phyloP scores from a whole-genome alignment of 2,329 filamentous ascomycete genomes.

The Aspergillus ochraceoroseus region DNA sequence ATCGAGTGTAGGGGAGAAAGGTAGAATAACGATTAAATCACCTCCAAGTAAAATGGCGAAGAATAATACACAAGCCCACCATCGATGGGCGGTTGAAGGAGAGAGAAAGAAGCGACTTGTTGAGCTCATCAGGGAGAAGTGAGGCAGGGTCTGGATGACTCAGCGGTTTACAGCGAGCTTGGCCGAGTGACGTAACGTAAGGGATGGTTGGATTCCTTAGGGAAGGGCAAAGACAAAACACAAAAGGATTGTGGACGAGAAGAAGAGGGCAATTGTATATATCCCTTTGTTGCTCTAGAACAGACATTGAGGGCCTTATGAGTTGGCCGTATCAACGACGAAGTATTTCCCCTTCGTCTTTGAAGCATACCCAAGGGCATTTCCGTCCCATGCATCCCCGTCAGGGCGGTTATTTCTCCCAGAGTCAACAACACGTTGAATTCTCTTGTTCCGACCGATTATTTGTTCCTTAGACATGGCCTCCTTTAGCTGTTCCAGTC shows the following conservation, averaged over 20 bases:
- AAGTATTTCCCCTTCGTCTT: constrained; percentile 69
- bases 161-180: constrained; percentile 13
- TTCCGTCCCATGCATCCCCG: constrained; percentile 59
- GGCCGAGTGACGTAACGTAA: constrained; percentile 3
- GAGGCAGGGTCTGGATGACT: constrained; percentile 16
- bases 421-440: constrained; percentile 39
- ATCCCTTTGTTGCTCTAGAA: no score
- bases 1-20: constrained; percentile 16
- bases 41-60: neutral
- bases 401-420: constrained; percentile 36
- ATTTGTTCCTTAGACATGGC: constrained; percentile 40
- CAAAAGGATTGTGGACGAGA: no score
- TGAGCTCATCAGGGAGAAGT: constrained; percentile 1
- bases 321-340: constrained; percentile 56
- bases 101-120: constrained; percentile 1
- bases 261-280: no score
- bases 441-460: constrained; percentile 44
- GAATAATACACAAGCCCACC: neutral
- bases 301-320: neutral
- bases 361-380: constrained; percentile 62
- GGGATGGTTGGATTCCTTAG: no score
- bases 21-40: neutral
- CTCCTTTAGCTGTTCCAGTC: constrained; percentile 34
- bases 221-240: no score
- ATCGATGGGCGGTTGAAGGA: neutral